phyloP scores from a whole-genome alignment of 306 rosid species.

The Vigna hirtella region DNA sequence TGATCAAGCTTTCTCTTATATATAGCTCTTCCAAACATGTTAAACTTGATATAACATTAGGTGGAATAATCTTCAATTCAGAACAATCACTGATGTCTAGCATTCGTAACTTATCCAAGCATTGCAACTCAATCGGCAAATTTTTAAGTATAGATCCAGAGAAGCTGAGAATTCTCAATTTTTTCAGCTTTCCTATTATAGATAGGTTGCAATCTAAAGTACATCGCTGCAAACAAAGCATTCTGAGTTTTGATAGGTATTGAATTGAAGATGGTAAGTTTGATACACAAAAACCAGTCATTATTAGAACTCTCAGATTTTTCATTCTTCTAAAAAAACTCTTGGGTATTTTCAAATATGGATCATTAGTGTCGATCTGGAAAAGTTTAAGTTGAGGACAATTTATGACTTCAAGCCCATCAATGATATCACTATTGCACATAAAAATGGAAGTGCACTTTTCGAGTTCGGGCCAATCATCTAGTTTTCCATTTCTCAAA shows the following conservation, averaged over 20 bases:
- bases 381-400: slow-evolving; percentile 21
- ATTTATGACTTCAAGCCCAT: not conserved
- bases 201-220: no score
- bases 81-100: not conserved
- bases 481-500: slow-evolving; percentile 13
- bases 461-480: slow-evolving; percentile 17
- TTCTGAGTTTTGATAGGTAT: no score
- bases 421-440: slow-evolving; percentile 11
- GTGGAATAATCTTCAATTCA: not conserved
- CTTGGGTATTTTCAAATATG: not conserved
- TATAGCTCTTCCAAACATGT: slow-evolving; percentile 7
- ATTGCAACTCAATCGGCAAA: no score
- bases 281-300: not conserved
- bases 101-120: no score
- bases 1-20: slow-evolving; percentile 6
- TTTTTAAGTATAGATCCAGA: no score
- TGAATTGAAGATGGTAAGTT: not conserved
- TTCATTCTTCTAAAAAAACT: not conserved
- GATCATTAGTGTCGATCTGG: not conserved
- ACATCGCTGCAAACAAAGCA: no score
- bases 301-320: not conserved
- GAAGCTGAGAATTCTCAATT: no score
- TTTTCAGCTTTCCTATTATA: no score
- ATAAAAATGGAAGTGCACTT: slow-evolving; percentile 22
- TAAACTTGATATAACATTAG: not conserved